These are phyloP conservation scores for Globisporangium okanoganense DNA, from an alignment of 352 stramenopile genomes.

Conservation along the genomic window DNA sequence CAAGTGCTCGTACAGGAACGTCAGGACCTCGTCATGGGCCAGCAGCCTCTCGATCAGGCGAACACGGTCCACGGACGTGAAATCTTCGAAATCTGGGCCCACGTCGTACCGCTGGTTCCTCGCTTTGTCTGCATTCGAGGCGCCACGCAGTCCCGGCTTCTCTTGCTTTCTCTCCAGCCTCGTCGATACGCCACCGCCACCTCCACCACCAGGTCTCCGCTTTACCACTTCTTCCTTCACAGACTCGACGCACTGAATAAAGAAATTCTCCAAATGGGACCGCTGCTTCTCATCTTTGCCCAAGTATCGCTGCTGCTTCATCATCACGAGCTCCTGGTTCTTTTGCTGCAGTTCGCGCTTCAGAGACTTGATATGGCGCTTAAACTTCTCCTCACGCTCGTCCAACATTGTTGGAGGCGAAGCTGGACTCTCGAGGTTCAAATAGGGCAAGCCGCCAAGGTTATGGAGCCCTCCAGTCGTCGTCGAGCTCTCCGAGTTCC, in stretches of 20 bases:
- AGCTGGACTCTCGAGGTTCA: slow-evolving; percentile 26
- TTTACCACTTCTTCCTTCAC: slow-evolving; percentile 75
- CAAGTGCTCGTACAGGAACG: slow-evolving; percentile 68
- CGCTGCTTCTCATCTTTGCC: slow-evolving; percentile 26
- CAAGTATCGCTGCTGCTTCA: slow-evolving; percentile 39
- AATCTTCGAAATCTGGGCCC: slow-evolving; percentile 57
- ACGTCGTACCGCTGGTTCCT: slow-evolving; percentile 33
- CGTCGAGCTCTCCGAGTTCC: slow-evolving; percentile 9
- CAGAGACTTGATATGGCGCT: slow-evolving; percentile 56
- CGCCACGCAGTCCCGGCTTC: slow-evolving; percentile 3
- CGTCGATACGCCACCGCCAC: slow-evolving; percentile 6
- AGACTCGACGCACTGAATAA: slow-evolving; percentile 77
- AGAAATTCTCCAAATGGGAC: slow-evolving; percentile 68
- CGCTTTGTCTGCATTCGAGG: slow-evolving; percentile 21
- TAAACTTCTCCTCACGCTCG: slow-evolving; percentile 66
- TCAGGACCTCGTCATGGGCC: slow-evolving; percentile 76
- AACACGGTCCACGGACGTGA: slow-evolving; percentile 58
- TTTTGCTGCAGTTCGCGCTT: slow-evolving; percentile 72
- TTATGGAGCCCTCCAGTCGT: background rate
- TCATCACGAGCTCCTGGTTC: slow-evolving; percentile 40
- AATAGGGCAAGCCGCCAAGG: slow-evolving; percentile 23
- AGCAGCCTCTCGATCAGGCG: slow-evolving; percentile 74
- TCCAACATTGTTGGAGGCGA: slow-evolving; percentile 25
- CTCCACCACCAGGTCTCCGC: slow-evolving; percentile 27
- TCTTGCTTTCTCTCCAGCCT: slow-evolving; percentile 20